Evolutionary conservation across 768 basidiomycete species (phyloP), one percentile per base, ranked within the genome.

Genomic region (Rhizopogon sp.): DNA sequence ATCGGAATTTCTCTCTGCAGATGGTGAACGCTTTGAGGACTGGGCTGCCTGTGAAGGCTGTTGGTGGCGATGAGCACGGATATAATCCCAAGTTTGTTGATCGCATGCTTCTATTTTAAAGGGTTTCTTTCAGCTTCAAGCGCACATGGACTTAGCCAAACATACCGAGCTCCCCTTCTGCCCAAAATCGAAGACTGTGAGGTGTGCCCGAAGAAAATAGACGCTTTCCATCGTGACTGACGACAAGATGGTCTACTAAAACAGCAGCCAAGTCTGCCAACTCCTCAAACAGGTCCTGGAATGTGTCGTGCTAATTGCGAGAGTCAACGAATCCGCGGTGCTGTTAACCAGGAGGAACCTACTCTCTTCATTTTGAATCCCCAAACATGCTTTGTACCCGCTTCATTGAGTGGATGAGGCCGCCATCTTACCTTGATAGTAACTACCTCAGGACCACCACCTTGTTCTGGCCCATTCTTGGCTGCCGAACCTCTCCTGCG

Each of bases 141-240:
- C 29, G 25, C 44, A 37, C 46, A 29, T 43, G 3, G 13, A 16
- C n/a, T 39, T 43, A 43, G 39, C 20, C 11, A 31, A 29, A 72
- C 78, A 35, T 43, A 88, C 89, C 80, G 22, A 92, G 70, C 41
- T 85, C 81, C 29, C 81, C 85, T 55, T 85, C 79, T 3, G 75
- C 77, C 84, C 87, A 89, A 14, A 91, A 79, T 13, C 75, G 76
- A 43, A 92, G 74, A 16, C 79, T 78, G 37, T 79, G 72, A 0
- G 90, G 88, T 0, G 85, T 85, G 3, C 83, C 81, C 13, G 85
- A 88, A 10, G 86, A 74, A 62, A 83, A 90, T 41, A 93, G 72
- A 2, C 82, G 85, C 52, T 77, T 81, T 39, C 81, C 77, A 29
- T 83, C 75, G 55, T 84, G 80, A 7, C 71, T 84, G 57, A 93